Conservation (phyloP, 257 asterid genomes). For the Pogostemon cablin region DNA sequence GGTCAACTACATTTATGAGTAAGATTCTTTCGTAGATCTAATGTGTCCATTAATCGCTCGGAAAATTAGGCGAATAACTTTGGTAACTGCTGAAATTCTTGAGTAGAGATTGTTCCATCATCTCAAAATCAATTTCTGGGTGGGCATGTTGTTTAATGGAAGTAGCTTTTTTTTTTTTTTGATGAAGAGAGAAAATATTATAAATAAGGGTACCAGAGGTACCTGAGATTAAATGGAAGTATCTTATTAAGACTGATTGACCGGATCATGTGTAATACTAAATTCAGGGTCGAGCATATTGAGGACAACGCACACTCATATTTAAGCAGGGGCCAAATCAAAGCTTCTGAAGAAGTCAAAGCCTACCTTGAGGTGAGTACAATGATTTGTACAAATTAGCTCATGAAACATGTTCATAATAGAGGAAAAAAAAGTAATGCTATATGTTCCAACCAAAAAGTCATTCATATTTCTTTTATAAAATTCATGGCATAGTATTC, state of each 20-base stretch:
- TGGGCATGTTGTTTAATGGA: too few relatives aligned
- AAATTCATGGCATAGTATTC: too few relatives aligned
- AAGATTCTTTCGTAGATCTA: slow-evolving; percentile 33
- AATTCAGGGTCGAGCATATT: slow-evolving; percentile 77
- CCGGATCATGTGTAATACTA: slow-evolving; percentile 7
- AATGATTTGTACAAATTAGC: too few relatives aligned
- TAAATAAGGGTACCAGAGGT: too few relatives aligned
- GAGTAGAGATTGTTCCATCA: neutral
- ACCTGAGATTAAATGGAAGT: neutral
- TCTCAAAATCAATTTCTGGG: neutral
- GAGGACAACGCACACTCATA: slow-evolving; percentile 84
- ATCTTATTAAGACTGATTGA: neutral
- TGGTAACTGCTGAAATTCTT: neutral
- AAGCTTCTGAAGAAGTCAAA: slow-evolving; percentile 64
- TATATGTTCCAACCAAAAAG: too few relatives aligned
- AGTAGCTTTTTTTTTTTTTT: too few relatives aligned
- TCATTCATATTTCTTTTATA: too few relatives aligned
- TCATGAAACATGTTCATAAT: too few relatives aligned
- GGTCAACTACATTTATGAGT: slow-evolving; percentile 91
- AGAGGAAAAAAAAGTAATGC: too few relatives aligned
- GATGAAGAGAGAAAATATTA: too few relatives aligned
- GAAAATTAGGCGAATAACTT: neutral
- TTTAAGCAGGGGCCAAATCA: slow-evolving; percentile 66
- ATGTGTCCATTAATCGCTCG: slow-evolving; percentile 3
- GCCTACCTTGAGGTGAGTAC: slow-evolving; percentile 57